Conservation (phyloP, 768 basidiomycete species). For the Phlebiopsis flavidoalba region DNA sequence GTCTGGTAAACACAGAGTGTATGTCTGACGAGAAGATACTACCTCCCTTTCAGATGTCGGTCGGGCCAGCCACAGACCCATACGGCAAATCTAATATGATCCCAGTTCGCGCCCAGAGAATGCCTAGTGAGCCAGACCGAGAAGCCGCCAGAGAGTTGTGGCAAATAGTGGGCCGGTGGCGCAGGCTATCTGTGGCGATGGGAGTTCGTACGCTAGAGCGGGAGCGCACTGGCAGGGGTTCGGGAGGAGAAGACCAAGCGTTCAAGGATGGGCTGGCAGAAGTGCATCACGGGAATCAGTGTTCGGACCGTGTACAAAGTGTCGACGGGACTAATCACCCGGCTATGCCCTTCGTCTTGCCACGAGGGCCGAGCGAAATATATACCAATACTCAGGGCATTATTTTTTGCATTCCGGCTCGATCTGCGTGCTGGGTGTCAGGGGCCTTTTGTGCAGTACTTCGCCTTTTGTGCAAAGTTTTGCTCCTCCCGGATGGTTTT, state of each 20-base stretch:
- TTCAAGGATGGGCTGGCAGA: neutral
- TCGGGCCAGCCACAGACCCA: slow-evolving; percentile 14
- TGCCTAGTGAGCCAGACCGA: slow-evolving; percentile 58
- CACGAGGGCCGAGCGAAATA: too few species aligned
- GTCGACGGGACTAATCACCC: neutral
- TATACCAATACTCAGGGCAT: too few species aligned
- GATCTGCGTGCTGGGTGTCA: too few species aligned
- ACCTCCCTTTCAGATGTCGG: neutral
- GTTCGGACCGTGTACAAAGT: neutral
- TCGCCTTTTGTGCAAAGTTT: too few species aligned
- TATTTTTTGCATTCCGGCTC: too few species aligned
- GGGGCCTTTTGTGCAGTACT: too few species aligned
- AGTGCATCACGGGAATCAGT: neutral
- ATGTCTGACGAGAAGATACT: neutral
- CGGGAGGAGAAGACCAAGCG: neutral
- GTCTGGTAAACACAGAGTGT: too few species aligned
- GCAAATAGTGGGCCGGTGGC: neutral
- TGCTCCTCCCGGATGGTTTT: too few species aligned
- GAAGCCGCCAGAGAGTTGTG: slow-evolving; percentile 14
- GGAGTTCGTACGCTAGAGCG: neutral
- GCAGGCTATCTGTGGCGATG: neutral
- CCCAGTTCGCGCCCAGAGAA: slow-evolving; percentile 70
- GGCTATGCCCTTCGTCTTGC: neutral
- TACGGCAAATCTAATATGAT: slow-evolving; percentile 30
- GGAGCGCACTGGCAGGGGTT: neutral